Percentiles rank a stretch among this genome's conserved stretches.
phyloP scores from a whole-genome alignment of 495 filamentous ascomycete genomes.

The Aspergillus sparsus region DNA sequence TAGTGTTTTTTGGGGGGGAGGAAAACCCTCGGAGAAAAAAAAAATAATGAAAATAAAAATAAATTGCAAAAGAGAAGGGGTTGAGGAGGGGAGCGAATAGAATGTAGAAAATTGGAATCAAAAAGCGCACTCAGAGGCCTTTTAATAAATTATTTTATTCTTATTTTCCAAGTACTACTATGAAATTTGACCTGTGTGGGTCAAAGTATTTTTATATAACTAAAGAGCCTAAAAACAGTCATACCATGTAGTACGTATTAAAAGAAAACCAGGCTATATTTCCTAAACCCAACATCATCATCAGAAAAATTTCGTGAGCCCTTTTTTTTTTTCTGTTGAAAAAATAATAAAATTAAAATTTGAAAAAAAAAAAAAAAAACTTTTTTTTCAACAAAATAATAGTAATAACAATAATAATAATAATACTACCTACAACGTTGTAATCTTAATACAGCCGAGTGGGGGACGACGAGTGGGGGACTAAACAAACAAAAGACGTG shows the following conservation, averaged over 20 bases:
- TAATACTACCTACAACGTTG: slow-evolving; percentile 5
- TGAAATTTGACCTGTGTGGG: slow-evolving; percentile 33
- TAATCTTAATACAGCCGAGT: slow-evolving; percentile 15
- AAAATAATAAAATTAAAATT: no score
- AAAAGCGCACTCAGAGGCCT: no score
- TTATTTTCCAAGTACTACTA: slow-evolving; percentile 26
- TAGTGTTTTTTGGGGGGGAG: neutral
- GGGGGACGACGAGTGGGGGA: slow-evolving; percentile 19
- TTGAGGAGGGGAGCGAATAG: no score
- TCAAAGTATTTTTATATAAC: slow-evolving; percentile 22
- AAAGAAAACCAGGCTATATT: neutral
- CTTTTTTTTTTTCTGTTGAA: no score
- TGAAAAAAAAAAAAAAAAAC: neutral
- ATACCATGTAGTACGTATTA: slow-evolving; percentile 7
- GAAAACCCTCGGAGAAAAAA: neutral
- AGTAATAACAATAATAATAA: slow-evolving; percentile 5
- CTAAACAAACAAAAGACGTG: slow-evolving; percentile 8
- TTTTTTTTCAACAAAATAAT: neutral
- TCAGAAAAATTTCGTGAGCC: neutral
- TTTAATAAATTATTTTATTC: neutral
- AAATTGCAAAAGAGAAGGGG: neutral
- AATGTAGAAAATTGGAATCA: no score
- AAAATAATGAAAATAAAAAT: slow-evolving; percentile 16
- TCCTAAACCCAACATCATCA: neutral
- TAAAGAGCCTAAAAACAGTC: slow-evolving; percentile 3